Percentiles rank a stretch among this genome's conserved stretches.
Conservation (phyloP, 2,329 filamentous ascomycete genomes). For the Albophoma yamanashiensis region DNA sequence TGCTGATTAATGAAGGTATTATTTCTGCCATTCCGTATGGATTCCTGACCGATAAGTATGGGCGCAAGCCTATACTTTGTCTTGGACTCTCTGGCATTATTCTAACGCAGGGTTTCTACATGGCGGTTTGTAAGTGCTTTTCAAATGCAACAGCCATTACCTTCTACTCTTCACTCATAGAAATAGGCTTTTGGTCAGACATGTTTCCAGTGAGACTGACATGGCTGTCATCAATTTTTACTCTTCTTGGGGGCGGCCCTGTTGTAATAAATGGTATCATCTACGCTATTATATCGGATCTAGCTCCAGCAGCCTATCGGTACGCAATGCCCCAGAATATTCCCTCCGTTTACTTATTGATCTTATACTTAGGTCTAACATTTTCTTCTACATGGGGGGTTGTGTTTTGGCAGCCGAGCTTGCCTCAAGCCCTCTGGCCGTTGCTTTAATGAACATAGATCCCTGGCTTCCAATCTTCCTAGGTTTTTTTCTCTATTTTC, state of each 20-base stretch:
- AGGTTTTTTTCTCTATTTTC: background rate
- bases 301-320: background rate
- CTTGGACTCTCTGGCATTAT: background rate
- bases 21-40: background rate
- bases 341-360: background rate
- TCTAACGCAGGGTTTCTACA: background rate
- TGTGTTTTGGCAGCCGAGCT: background rate
- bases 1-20: background rate
- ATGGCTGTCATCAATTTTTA: background rate
- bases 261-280: background rate
- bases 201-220: background rate
- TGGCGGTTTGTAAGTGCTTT: background rate
- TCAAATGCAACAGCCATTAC: background rate
- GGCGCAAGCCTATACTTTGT: background rate
- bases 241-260: background rate
- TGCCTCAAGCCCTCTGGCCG: background rate
- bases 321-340: background rate
- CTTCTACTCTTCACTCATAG: background rate
- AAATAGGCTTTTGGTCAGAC: background rate
- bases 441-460: background rate
- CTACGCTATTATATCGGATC: background rate
- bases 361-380: background rate
- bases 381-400: background rate
- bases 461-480: background rate
- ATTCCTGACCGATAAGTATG: background rate